Conservation (phyloP, 768 basidiomycete species). For the Rhizopogon vinicolor region DNA sequence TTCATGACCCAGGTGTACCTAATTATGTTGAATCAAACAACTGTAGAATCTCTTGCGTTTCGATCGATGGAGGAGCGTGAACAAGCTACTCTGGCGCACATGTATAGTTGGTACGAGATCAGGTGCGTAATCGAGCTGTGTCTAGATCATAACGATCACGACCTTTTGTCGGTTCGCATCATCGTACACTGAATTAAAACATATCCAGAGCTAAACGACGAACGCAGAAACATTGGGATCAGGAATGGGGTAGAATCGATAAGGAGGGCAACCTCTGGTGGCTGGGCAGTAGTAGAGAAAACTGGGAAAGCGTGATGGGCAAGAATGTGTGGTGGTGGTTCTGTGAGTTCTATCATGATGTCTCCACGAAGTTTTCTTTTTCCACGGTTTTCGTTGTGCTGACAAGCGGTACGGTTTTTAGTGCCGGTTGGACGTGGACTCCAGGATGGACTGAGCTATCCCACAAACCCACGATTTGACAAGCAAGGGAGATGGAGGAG, state of each 20-base stretch:
- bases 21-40: conserved; percentile 63
- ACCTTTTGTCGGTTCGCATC: neutral
- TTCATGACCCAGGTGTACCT: conserved; percentile 54
- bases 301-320: conserved; percentile 88
- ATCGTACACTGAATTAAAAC: neutral
- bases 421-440: conserved; percentile 48
- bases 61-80: conserved; percentile 66
- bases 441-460: conserved; percentile 59
- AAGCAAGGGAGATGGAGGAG: conserved; percentile 59
- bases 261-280: conserved; percentile 89
- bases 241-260: conserved; percentile 74
- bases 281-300: conserved; percentile 53
- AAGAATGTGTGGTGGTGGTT: conserved; percentile 65
- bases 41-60: conserved; percentile 69
- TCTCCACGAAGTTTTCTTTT: neutral
- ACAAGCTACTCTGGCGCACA: conserved; percentile 39
- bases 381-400: conserved; percentile 2
- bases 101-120: conserved; percentile 51
- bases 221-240: conserved; percentile 54
- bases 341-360: conserved; percentile 44
- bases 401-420: conserved; percentile 11
- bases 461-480: conserved; percentile 72
- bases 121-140: conserved; percentile 34
- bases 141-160: too few species aligned
- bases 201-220: conserved; percentile 44